Conservation (phyloP, 352 stramenopile genomes). For the Phytophthora pisi region DNA sequence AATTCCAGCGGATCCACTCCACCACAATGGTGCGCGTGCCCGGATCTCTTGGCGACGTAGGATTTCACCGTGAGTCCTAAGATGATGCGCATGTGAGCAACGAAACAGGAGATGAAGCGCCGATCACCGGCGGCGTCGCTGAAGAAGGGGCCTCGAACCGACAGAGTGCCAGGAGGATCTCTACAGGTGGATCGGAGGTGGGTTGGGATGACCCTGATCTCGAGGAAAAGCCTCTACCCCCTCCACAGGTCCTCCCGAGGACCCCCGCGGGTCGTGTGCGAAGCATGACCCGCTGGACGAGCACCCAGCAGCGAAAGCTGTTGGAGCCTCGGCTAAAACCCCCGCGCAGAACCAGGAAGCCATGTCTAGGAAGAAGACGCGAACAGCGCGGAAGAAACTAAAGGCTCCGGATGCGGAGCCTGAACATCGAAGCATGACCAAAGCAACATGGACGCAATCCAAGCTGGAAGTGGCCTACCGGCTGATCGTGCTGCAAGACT, state of each 20-base stretch:
- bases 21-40: too few species aligned
- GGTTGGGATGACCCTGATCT: slow-evolving; percentile 1
- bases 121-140: too few species aligned
- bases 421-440: neutral
- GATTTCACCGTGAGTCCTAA: too few species aligned
- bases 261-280: slow-evolving; percentile 5
- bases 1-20: too few species aligned
- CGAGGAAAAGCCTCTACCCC: slow-evolving; percentile 14
- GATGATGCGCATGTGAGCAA: too few species aligned
- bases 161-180: slow-evolving; percentile 9
- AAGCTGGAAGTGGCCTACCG: slow-evolving; percentile 1
- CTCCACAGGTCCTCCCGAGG: slow-evolving; percentile 2
- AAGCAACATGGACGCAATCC: neutral
- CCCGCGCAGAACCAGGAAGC: too few species aligned
- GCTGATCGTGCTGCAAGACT: neutral
- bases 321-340: too few species aligned
- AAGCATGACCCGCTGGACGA: neutral
- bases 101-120: too few species aligned
- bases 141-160: slow-evolving; percentile 2
- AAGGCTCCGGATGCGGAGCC: neutral
- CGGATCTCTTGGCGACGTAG: too few species aligned
- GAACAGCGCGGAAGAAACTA: neutral
- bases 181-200: slow-evolving; percentile 1
- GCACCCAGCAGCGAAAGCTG: too few species aligned
- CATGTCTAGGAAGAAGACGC: neutral